Conservation (phyloP, 169 alveolate genomes). For the Babesia caballi region DNA sequence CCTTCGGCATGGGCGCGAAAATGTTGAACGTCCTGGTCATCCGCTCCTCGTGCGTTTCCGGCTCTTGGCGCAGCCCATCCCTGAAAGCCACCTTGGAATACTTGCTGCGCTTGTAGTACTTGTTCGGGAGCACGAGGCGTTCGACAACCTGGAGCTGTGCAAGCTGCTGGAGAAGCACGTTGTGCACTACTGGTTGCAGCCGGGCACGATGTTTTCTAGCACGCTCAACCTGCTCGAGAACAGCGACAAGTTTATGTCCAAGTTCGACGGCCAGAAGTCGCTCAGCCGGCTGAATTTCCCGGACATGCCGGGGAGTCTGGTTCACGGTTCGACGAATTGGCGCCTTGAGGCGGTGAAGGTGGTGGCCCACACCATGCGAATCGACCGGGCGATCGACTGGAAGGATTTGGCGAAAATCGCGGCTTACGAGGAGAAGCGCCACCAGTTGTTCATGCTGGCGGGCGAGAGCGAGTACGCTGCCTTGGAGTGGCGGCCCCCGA, state of each 20-base stretch:
- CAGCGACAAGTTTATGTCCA: conserved; percentile 49
- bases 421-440: conserved; percentile 69
- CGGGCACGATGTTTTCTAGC: conserved; percentile 65
- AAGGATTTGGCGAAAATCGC: conserved; percentile 34
- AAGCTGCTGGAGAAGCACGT: conserved; percentile 58
- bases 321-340: conserved; percentile 63
- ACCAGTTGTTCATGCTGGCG: conserved; percentile 62
- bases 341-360: conserved; percentile 71
- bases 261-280: conserved; percentile 62
- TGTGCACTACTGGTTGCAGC: conserved; percentile 72
- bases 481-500: conserved; percentile 70
- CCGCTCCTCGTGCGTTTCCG: conserved; percentile 23
- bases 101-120: conserved; percentile 42
- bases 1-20: conserved; percentile 34
- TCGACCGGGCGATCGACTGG: conserved; percentile 66
- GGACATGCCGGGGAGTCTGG: conserved; percentile 66
- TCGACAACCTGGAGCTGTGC: conserved; percentile 40
- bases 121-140: conserved; percentile 35
- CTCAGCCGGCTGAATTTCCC: conserved; percentile 69
- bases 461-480: conserved; percentile 72
- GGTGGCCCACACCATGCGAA: conserved; percentile 65
- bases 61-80: conserved; percentile 1
- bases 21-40: conserved; percentile 27
- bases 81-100: conserved; percentile 38
- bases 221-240: conserved; percentile 64